phyloP scores from a whole-genome alignment of 2,329 filamentous ascomycete genomes.

The Ophiosphaerella korrae region DNA sequence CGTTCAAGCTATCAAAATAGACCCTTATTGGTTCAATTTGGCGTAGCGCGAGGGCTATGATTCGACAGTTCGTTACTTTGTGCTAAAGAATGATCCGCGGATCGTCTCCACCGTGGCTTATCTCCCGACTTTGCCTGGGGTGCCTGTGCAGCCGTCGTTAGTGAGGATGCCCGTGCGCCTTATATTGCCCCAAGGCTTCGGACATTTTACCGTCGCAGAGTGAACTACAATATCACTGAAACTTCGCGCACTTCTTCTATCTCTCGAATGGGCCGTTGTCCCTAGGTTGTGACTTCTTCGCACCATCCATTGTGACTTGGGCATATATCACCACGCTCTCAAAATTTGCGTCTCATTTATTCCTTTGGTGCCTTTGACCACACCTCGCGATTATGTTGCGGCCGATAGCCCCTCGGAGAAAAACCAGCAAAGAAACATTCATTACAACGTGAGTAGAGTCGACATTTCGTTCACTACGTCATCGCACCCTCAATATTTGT shows the following conservation, averaged over 20 bases:
- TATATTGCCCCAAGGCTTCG: constrained; percentile 14
- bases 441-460: background rate
- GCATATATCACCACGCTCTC: background rate
- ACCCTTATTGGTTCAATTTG: background rate
- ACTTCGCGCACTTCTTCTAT: background rate
- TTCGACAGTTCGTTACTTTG: background rate
- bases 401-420: background rate
- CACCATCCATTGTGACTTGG: background rate
- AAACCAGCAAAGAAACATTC: background rate
- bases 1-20: background rate
- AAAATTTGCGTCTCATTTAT: background rate
- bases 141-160: constrained; percentile 4
- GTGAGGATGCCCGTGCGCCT: constrained; percentile 1
- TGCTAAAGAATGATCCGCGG: constrained; percentile 7
- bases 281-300: background rate
- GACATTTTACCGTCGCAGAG: constrained; percentile 6
- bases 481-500: no score
- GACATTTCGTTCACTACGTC: background rate
- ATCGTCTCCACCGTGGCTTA: constrained; percentile 1
- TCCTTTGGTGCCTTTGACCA: no score
- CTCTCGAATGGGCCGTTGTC: background rate
- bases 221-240: background rate
- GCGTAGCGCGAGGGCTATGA: background rate
- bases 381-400: background rate
- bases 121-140: constrained; percentile 1